These are phyloP conservation scores for Herpetospermum pedunculosum DNA, from an alignment of 306 rosid genomes.

Conservation along the genomic window DNA sequence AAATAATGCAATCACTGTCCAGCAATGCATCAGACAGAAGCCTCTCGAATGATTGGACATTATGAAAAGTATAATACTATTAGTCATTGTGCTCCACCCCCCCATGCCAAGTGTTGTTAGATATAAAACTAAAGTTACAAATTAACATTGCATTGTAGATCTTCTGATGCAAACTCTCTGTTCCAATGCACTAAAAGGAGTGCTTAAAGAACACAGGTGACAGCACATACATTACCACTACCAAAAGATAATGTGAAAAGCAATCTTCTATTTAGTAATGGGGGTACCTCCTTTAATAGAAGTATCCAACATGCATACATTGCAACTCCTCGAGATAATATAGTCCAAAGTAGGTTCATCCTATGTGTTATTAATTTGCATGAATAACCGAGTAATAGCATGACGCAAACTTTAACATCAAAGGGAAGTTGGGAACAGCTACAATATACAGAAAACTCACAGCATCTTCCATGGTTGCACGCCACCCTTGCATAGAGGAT, in stretches of 20 bases:
- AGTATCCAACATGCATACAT: background rate
- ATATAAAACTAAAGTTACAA: background rate
- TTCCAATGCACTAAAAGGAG: background rate
- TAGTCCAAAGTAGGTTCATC: background rate
- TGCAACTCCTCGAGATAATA: background rate
- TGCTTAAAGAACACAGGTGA: background rate
- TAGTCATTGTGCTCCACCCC: background rate
- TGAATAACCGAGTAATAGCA: background rate
- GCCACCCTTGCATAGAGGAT: constrained; percentile 99
- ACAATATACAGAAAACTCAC: constrained; percentile 21
- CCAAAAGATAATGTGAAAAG: background rate
- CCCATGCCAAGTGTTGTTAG: background rate
- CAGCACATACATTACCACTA: background rate
- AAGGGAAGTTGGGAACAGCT: background rate
- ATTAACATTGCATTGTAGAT: background rate
- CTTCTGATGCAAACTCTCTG: background rate
- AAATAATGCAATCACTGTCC: background rate
- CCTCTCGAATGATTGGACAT: background rate
- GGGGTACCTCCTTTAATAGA: background rate
- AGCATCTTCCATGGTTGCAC: constrained; percentile 97
- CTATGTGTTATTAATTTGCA: background rate
- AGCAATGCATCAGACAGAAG: background rate
- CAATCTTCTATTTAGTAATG: background rate
- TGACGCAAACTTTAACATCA: background rate
- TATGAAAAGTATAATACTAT: background rate